Base-by-base conservation (phyloP, 345 rosid species). In the Eucalyptus dawsonii region DNA sequence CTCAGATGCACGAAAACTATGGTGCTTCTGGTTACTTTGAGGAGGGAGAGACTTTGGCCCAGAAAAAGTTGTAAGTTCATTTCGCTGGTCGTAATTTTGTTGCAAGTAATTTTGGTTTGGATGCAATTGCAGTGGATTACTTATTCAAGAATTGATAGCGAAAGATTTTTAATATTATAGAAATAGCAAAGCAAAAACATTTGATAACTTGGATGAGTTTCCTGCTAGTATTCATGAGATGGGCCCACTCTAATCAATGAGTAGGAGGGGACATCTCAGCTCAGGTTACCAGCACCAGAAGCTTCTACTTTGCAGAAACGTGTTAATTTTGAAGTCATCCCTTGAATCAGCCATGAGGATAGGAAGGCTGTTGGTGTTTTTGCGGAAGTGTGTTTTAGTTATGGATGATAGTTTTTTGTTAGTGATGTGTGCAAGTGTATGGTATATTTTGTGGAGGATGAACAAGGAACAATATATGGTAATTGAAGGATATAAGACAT, bases 21-120 rank as follows among this genome's bases (percentile, higher is more conserved):
- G 99, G 99, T 90, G 99, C 99, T 88, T 93, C 98, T 83, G 99
- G 99, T 88, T 97, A 94, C 95, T 97, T 97, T 90, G 67, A 92
- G 93, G 98, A 94, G 91, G 97, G 93, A 44, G 95, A 92, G 86
- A 89, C 89, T 47, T 86, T 92, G 89, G 91, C 89, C 86, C 93
- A 95, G 92, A 92, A 90, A 89, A 93, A 93, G 89, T 69, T n/a
- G 97, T 94, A 91, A 93, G 96, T 76, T 76, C 45, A 76, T 37
- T 76, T 76, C 3, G 27, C 45, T 37, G 27, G 83, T 37, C 8
- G 1, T 76, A 37, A 76, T 37, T 76, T 86, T 27, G 37, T 62
- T 88, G 81, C 45, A 45, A 69, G 42, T 69, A 86, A 29, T 56
- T 47, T 40, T 56, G 62, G 56, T 22, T 92, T 54, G 29, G 50